A percentile compares a stretch with the other conserved stretches of the same genome.
phyloP scores from a whole-genome alignment of 331 rosid species.

The Arachis monticola region DNA sequence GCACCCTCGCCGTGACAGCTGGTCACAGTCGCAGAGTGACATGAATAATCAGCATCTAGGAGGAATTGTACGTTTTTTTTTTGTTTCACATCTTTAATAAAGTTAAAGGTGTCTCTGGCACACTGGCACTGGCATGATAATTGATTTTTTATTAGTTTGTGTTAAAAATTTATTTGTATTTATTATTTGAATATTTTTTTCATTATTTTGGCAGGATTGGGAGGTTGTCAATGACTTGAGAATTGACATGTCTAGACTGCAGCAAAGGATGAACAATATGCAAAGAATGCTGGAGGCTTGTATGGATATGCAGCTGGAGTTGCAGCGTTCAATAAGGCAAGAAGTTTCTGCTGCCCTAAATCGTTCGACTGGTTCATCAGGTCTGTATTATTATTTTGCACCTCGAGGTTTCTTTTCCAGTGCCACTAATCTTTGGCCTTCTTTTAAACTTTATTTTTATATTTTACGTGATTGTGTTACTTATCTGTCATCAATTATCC shows the following conservation, averaged over 20 bases:
- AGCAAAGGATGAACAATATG: slow-evolving; percentile 88
- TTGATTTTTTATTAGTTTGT: slow-evolving; percentile 5
- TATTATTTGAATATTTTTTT: slow-evolving; percentile 5
- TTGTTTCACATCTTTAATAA: slow-evolving; percentile 23
- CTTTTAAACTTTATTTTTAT: neutral
- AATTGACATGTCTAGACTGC: slow-evolving; percentile 89
- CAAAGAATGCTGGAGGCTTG: slow-evolving; percentile 94
- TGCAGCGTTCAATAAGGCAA: slow-evolving; percentile 91
- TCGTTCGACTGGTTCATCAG: slow-evolving; percentile 63
- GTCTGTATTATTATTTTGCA: slow-evolving; percentile 42
- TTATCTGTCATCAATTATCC: neutral
- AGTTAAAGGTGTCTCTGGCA: neutral
- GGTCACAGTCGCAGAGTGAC: slow-evolving; percentile 78
- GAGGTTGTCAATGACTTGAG: slow-evolving; percentile 88
- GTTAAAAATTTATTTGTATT: slow-evolving; percentile 4
- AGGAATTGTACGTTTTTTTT: slow-evolving; percentile 65
- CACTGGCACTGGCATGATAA: neutral
- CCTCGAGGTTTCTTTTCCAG: neutral
- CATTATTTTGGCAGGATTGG: slow-evolving; percentile 69
- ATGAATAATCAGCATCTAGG: slow-evolving; percentile 70
- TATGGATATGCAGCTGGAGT: slow-evolving; percentile 99
- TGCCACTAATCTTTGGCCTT: neutral
- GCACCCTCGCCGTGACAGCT: slow-evolving; percentile 59
- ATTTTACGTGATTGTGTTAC: neutral
- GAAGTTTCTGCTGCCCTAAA: slow-evolving; percentile 97